Percentiles rank a stretch among this genome's conserved stretches.
Conservation (phyloP, 345 rosid genomes). For the Salix brachista region DNA sequence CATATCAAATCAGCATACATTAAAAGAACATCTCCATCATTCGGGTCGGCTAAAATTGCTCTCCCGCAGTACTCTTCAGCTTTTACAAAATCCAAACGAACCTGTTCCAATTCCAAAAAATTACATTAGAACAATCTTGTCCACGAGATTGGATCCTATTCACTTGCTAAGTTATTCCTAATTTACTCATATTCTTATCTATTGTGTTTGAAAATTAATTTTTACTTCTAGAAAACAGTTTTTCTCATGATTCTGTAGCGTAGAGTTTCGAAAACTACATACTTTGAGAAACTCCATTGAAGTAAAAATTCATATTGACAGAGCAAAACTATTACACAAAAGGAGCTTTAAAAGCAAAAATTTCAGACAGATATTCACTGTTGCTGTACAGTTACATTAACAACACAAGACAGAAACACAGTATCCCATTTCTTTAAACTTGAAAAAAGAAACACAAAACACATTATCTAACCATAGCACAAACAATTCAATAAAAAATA, state of each 20-base stretch:
- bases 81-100: conserved; percentile 53
- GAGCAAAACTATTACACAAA: not conserved
- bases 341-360: not conserved
- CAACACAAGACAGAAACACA: not conserved
- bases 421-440: not conserved
- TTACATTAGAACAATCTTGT: not conserved
- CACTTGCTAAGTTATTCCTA: not conserved
- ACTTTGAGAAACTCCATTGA: not conserved
- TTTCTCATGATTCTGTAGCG: not conserved
- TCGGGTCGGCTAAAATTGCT: conserved; percentile 60
- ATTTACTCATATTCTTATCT: too few species aligned
- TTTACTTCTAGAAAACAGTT: not conserved
- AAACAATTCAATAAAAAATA: not conserved
- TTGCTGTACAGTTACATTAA: not conserved
- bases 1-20: conserved; percentile 85
- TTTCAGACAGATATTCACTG: not conserved
- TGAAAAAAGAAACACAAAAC: not conserved
- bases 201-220: not conserved
- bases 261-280: not conserved
- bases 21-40: conserved; percentile 67
- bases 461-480: not conserved
- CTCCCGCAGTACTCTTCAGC: conserved; percentile 85
- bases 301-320: not conserved
- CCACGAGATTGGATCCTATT: not conserved
- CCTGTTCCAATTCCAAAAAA: conserved; percentile 40